Base-by-base conservation (phyloP, 2,329 filamentous ascomycete genomes). In the Aureobasidium subglaciale region DNA sequence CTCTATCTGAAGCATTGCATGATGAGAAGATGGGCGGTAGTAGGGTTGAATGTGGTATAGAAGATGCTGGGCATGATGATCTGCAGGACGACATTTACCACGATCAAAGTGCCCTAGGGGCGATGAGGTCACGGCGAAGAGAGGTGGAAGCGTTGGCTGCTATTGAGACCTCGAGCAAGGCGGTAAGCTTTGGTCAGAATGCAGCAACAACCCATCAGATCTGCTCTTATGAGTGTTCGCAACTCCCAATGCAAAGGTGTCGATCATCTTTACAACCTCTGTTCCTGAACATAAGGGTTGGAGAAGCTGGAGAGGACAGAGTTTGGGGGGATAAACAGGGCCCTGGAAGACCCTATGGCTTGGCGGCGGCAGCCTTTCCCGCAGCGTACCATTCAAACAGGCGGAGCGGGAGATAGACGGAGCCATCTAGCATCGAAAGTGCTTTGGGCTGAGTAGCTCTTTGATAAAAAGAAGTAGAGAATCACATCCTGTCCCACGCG, bases 1-100 rank as follows among this genome's bases (percentile, higher is more conserved):
- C 46, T 50, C 32, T 52, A 27, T 52, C 48, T 52, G 48, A 32
- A 41, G 35, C 48, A 20, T 15, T 27, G 34, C 46, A 38, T 20
- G 34, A 38, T 13, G 42, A 43, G 20, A 13, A 40, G 40, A 43
- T 24, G 40, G 40, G 40, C 22, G 13, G 27, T 32, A 38, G 46
- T 16, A 38, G 34, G 46, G 32, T 9, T 34, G n/a, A 20, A n/a
- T 20, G 13, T 46, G 45, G 30, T 37, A 46, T 50, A n/a, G 27
- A 22, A 35, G 24, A 27, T 30, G 41, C 41, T 45, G 41, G 41
- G 41, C 41, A 45, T 16, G 25, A 24, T 42, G 45, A 40, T 37
- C 46, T 50, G 46, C 46, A 30, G 18, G 29, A 48, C 43, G 13
- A 34, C 10, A 8, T 24, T 6, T 4, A 34, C 41, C 8, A 5